These are phyloP conservation scores for Pichia cactophila DNA, from an alignment of 1,139 yeast species.

Conservation along the genomic window DNA sequence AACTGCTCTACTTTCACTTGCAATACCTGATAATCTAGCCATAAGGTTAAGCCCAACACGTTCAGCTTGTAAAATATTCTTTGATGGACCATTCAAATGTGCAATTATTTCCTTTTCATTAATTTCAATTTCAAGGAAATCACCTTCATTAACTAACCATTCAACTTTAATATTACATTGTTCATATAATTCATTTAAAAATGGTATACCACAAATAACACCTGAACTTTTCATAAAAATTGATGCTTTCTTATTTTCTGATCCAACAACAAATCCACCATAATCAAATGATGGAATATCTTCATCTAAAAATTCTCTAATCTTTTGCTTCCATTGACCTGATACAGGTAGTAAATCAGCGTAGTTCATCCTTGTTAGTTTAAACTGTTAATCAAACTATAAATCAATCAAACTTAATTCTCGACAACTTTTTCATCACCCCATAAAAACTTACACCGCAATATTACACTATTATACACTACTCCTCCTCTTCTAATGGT, in stretches of 20 bases:
- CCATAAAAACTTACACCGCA: background rate
- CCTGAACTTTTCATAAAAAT: conserved; percentile 78
- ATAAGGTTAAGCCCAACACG: conserved; percentile 78
- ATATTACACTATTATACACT: background rate
- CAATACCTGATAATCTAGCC: conserved; percentile 82
- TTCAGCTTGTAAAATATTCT: conserved; percentile 73
- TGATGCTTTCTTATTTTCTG: conserved; percentile 60
- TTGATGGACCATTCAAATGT: conserved; percentile 70
- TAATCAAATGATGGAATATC: conserved; percentile 92
- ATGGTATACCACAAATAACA: conserved; percentile 81
- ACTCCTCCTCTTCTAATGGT: conserved; percentile 13
- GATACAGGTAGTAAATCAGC: conserved; percentile 57
- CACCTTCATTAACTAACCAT: conserved; percentile 73
- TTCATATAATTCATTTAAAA: conserved; percentile 75
- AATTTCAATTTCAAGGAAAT: conserved; percentile 47
- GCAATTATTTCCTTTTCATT: conserved; percentile 64
- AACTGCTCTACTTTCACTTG: conserved; percentile 64
- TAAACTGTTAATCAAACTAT: no score
- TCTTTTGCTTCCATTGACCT: conserved; percentile 73
- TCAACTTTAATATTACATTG: conserved; percentile 67
- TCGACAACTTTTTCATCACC: background rate
- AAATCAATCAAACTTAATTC: no score
- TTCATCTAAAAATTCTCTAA: conserved; percentile 70
- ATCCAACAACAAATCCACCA: conserved; percentile 94
- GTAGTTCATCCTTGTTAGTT: conserved; percentile 1